Evolutionary conservation across 441 rosid genomes (phyloP).

Genomic region (Jatropha podagrica): DNA sequence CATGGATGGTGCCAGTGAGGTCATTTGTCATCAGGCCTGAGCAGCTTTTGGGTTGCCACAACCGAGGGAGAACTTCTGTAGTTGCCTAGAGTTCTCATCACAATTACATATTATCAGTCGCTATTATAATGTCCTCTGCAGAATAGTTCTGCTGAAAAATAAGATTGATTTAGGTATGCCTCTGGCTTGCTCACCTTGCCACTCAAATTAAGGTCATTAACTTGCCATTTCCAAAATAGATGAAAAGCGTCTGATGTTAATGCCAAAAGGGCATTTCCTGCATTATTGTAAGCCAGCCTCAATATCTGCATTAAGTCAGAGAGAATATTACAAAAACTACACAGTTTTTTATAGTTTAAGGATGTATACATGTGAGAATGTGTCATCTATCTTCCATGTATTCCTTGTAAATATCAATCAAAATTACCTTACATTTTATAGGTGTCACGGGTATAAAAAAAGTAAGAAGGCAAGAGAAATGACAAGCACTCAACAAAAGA

Average conservation of each 20-base stretch:
- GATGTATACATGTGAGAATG: too few relatives aligned
- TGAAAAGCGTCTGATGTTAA: conserved; percentile 44
- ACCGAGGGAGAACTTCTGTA: conserved; percentile 37
- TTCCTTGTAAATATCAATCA: neutral
- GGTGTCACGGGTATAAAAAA: too few relatives aligned
- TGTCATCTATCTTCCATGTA: neutral
- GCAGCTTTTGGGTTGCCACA: conserved; percentile 42
- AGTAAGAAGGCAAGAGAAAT: neutral
- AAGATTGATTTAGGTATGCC: neutral
- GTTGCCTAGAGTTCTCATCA: conserved; percentile 43
- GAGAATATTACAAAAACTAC: conserved; percentile 9
- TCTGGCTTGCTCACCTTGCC: conserved; percentile 35
- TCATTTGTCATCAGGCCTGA: conserved; percentile 51
- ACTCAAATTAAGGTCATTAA: conserved; percentile 28
- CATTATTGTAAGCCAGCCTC: conserved; percentile 40
- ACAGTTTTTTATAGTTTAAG: neutral
- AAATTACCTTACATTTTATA: neutral
- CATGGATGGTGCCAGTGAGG: conserved; percentile 32
- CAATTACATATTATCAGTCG: neutral
- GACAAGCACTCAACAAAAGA: neutral
- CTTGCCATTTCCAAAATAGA: conserved; percentile 49
- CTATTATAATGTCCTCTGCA: neutral
- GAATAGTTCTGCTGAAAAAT: conserved; percentile 1
- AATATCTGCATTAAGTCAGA: conserved; percentile 38
- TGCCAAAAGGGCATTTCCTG: conserved; percentile 54